These are phyloP conservation scores for Starmerella etchellsii DNA, from an alignment of 805 yeast species.

Conservation along the genomic window DNA sequence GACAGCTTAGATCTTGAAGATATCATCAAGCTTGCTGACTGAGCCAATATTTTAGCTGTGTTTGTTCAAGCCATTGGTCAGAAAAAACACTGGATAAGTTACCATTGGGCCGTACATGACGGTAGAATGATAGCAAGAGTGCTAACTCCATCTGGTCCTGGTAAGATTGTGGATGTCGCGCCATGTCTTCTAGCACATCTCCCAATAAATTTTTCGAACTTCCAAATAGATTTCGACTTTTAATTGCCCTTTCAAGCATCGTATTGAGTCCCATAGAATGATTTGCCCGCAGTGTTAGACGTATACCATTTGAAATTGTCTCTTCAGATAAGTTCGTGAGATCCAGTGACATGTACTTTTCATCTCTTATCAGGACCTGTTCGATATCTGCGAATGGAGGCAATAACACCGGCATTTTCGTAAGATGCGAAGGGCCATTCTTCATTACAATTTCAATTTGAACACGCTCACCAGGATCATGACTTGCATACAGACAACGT, in stretches of 20 bases:
- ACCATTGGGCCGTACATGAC: not conserved
- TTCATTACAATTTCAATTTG: slow-evolving; percentile 31
- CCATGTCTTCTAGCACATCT: slow-evolving; percentile 2
- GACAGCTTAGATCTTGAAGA: slow-evolving; percentile 19
- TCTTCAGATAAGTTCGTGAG: not conserved
- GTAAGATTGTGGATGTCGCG: not conserved
- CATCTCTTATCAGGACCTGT: slow-evolving; percentile 4
- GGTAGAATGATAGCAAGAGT: slow-evolving; percentile 6
- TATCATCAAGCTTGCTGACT: slow-evolving; percentile 9
- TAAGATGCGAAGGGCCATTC: not conserved
- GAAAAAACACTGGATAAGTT: not conserved
- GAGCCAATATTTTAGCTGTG: slow-evolving; percentile 1
- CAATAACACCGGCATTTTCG: slow-evolving; percentile 7
- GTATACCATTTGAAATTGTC: not conserved
- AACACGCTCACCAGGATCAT: slow-evolving; percentile 45
- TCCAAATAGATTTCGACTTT: not conserved
- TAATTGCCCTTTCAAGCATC: not conserved
- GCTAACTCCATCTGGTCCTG: slow-evolving; percentile 1
- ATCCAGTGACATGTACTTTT: not conserved
- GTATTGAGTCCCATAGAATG: not conserved
- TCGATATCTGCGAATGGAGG: slow-evolving; percentile 8
- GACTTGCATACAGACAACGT: slow-evolving; percentile 66
- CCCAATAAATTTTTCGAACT: not conserved
- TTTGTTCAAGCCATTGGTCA: slow-evolving; percentile 1
- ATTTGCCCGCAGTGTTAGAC: not conserved